Evolutionary conservation across 495 filamentous ascomycete genomes (phyloP).

Genomic region (Penicillium atrosanguineum): DNA sequence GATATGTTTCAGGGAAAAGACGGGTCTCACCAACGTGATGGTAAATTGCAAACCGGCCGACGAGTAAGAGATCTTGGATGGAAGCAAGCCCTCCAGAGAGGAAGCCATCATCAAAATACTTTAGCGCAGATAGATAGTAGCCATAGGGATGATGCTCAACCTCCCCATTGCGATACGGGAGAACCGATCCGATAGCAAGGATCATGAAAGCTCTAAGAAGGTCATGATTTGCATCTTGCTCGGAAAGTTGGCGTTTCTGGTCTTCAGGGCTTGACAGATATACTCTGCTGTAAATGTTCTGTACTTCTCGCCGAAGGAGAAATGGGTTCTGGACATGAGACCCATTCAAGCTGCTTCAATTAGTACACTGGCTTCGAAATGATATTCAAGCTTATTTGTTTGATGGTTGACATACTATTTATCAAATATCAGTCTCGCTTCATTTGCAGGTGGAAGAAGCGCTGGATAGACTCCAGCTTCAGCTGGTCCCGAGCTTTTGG

Average conservation of each 20-base stretch:
- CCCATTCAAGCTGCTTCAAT: conserved; percentile 16
- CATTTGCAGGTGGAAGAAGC: conserved; percentile 14
- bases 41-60: conserved; percentile 30
- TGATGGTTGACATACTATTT: conserved; percentile 21
- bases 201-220: conserved; percentile 29
- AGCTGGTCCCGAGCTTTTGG: conserved; percentile 12
- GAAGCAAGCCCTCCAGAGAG: conserved; percentile 24
- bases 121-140: conserved; percentile 28
- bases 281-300: conserved; percentile 10
- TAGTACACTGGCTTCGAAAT: neutral
- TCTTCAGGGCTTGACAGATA: neutral
- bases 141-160: conserved; percentile 27
- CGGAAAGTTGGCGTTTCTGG: neutral
- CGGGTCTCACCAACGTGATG: conserved; percentile 25
- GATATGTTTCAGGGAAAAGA: neutral
- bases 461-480: conserved; percentile 19
- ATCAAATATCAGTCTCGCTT: conserved; percentile 20
- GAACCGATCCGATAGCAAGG: conserved; percentile 24
- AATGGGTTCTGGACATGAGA: conserved; percentile 30
- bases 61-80: conserved; percentile 28
- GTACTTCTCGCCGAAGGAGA: conserved; percentile 22
- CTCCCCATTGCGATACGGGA: conserved; percentile 18
- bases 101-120: conserved; percentile 13
- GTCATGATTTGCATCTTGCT: conserved; percentile 12
- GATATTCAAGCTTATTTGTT: too few species aligned